Evolutionary conservation across 164 flowering plant genomes (phyloP).

Genomic region (Macadamia tetraphylla): DNA sequence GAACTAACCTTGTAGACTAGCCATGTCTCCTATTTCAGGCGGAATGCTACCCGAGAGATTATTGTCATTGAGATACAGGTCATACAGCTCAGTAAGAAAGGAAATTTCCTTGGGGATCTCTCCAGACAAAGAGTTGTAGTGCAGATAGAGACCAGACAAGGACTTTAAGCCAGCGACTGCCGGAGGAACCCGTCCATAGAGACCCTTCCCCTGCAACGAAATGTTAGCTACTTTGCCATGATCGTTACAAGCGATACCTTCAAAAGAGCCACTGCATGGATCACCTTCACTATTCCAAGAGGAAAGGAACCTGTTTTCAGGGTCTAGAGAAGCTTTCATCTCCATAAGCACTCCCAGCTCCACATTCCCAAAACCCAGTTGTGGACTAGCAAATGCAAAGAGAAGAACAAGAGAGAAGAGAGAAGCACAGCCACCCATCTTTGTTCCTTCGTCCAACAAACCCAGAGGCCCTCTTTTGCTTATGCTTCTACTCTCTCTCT

Average conservation of each 20-base stretch:
- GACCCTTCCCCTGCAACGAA: conserved; percentile 83
- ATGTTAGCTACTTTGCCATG: conserved; percentile 69
- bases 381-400: not conserved
- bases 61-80: conserved; percentile 85
- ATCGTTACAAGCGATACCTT: conserved; percentile 80
- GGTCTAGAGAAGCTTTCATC: conserved; percentile 71
- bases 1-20: conserved; percentile 72
- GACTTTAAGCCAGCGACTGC: conserved; percentile 63
- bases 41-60: conserved; percentile 73
- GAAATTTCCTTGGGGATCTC: conserved; percentile 72
- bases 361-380: conserved; percentile 14
- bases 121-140: conserved; percentile 70
- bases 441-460: not conserved
- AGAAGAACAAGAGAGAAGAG: not conserved
- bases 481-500: too few species aligned
- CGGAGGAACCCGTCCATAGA: conserved; percentile 55
- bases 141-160: conserved; percentile 84
- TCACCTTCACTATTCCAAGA: conserved; percentile 61
- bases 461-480: too few species aligned
- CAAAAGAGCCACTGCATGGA: conserved; percentile 66
- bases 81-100: conserved; percentile 51
- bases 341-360: conserved; percentile 56
- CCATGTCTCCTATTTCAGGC: conserved; percentile 57
- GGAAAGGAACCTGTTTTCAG: conserved; percentile 41
- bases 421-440: conserved; percentile 11